Base-by-base conservation (phyloP, 768 basidiomycete species). In the Agaricus sinodeliciosus region DNA sequence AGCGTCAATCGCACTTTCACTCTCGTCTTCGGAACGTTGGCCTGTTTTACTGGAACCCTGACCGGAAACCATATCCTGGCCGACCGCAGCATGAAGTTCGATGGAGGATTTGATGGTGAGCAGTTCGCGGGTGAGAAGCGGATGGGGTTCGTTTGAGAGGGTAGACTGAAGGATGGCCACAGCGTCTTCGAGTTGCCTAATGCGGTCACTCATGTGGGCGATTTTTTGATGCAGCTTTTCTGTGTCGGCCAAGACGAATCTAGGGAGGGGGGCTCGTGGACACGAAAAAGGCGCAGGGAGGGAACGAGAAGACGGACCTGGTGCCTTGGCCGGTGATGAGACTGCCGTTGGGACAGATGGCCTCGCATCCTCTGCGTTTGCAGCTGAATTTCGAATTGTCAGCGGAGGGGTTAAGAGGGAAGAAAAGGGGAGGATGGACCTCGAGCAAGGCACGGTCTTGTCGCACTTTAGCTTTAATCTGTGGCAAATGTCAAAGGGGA, bases 291-390 rank as follows among this genome's bases (percentile, higher is more conserved):
- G 34, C 25, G 31, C 12, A 18, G 41, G 18, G 46, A 48, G 37
- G 28, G 49, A 34, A 41, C 13, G 51, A 18, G 13, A 5, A 28
- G 39, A 63, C 77, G 53, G 59, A 85, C 85, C 86, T 75, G 37
- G 87, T 89, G 16, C 87, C 87, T 62, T 89, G 84, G 4, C 87
- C 87, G 1, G 87, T 88, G 12, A 84, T 79, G 36, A 89, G 73
- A 61, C 82, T 85, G 27, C 85, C 86, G 59, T 87, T 87, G 3
- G 85, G 86, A 67, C 87, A 90, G 49, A 90, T 89, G 9, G 82
- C 82, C 4, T 82, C 79, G 60, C 87, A 89, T 26, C 87, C 87
- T 58, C 87, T 72, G 39, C 87, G 79, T 62, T 81, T 86, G 64
- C 87, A 84, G 48, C 76, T 77, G 54, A 28, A 31, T 42, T 25